Conservation (phyloP, 2,329 filamentous ascomycete genomes). For the Colletotrichum echinochloae region DNA sequence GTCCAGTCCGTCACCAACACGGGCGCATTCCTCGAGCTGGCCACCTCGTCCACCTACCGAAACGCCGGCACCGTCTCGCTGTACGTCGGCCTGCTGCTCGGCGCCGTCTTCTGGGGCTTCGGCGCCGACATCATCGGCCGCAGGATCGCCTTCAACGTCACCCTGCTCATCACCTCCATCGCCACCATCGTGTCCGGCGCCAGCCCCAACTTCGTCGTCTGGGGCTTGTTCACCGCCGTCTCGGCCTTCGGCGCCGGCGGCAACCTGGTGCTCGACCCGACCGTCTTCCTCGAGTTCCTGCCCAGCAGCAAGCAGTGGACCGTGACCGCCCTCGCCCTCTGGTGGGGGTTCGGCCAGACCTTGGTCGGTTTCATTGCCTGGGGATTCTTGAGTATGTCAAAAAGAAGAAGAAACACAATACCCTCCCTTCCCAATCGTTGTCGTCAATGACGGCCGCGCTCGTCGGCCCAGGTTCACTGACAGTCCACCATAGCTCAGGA, state of each 20-base stretch:
- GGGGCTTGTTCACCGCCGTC: conserved; percentile 70
- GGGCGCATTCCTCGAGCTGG: conserved; percentile 34
- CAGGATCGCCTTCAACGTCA: conserved; percentile 72
- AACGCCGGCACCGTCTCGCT: conserved; percentile 68
- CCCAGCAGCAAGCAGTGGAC: conserved; percentile 71
- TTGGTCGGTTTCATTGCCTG: conserved; percentile 62
- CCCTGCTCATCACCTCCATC: conserved; percentile 67
- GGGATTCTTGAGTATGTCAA: conserved; percentile 57
- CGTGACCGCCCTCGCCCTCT: conserved; percentile 68
- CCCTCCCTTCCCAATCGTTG: accelerated
- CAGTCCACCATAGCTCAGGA: conserved; percentile 47
- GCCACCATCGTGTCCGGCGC: conserved; percentile 73
- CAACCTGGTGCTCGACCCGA: conserved; percentile 73
- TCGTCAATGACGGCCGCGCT: neutral
- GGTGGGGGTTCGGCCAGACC: conserved; percentile 63
- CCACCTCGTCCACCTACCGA: conserved; percentile 57
- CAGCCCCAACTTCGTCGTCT: conserved; percentile 69
- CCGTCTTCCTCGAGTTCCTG: conserved; percentile 59
- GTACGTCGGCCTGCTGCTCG: conserved; percentile 62
- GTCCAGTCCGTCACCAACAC: conserved; percentile 69
- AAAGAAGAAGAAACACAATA: too few species aligned
- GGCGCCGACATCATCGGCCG: conserved; percentile 73
- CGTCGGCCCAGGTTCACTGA: neutral
- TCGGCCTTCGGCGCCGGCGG: conserved; percentile 72
- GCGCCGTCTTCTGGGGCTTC: conserved; percentile 73